Evolutionary conservation across 2,329 filamentous ascomycete genomes (phyloP), one percentile per base, ranked within the genome.

Genomic region (Ustulina deusta): DNA sequence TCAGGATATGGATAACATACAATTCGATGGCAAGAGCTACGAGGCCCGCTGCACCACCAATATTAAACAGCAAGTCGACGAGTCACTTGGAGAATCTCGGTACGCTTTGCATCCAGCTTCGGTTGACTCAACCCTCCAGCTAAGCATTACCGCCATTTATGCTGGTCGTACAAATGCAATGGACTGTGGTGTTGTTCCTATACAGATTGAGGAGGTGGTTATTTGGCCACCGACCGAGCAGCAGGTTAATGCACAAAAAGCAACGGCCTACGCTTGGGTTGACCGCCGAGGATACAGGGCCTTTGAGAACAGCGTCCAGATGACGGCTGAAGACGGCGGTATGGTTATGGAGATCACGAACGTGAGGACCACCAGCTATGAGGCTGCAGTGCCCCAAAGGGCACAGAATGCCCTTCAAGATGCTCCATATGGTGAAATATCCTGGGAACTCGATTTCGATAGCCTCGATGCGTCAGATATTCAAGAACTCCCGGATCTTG

Each of bases 21-120:
- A 36, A 2, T 42, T 60, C 25, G 56, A 72, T 32, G 54, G 64
- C 1, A 38, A 29, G 6, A 6, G 40, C 4, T 65, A 61, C 7
- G 11, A 42, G 2, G 68, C 70, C 15, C 29, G 57, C 9, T 48
- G 57, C 17, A 52, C 27, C 13, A 51, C 60, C 4, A 57, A 36
- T 6, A 44, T 68, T 11, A 40, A 40, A 17, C 38, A 40, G 5
- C 11, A 15, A 15, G 56, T 40, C 36, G 64, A 46, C 7, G 29
- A 40, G 6, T 59, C 56, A 51, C 5, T 36, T 4, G 63, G 55
- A 17, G 65, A 68, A 44, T 74, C 73, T 1, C 56, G 56, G 0
- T 69, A 78, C 20, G 67, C 74, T 17, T 66, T 80, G 32, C 79
- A 81, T 42, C 79, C 79, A 0, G 68, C 74, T 1, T 75, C 76